Conservation (phyloP, 192 early-diverging fungal species). For the Fimicolochytrium jonesii region DNA sequence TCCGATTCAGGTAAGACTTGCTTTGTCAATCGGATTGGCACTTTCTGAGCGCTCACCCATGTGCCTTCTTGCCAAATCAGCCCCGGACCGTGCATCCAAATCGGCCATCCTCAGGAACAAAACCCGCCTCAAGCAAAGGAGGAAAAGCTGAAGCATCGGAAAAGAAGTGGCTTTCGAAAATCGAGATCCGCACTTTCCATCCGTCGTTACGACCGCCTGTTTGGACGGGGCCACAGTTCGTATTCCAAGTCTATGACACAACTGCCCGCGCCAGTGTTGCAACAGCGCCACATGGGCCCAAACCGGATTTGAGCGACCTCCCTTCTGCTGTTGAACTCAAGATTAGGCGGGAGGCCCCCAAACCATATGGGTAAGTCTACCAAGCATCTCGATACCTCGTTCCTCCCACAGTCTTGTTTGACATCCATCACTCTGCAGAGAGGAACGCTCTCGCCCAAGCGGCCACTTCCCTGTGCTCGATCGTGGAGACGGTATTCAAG, state of each 20-base stretch:
- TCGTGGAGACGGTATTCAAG: neutral
- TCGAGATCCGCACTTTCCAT: conserved; percentile 31
- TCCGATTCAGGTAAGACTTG: conserved; percentile 8
- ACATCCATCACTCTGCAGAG: neutral
- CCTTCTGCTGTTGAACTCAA: neutral
- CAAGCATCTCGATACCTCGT: neutral
- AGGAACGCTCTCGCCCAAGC: neutral
- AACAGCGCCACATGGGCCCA: neutral
- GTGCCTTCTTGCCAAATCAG: no score
- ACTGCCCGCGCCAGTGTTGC: neutral
- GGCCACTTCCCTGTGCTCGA: conserved; percentile 11
- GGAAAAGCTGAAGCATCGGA: no score
- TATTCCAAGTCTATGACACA: conserved; percentile 25
- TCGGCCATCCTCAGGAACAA: no score
- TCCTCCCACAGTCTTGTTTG: neutral
- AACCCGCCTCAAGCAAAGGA: no score
- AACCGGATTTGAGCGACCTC: conserved; percentile 22
- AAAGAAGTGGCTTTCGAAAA: conserved; percentile 23
- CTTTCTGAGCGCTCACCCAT: no score
- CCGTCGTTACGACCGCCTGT: conserved; percentile 24
- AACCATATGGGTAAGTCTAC: conserved; percentile 20
- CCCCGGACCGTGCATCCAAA: no score
- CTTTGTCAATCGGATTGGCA: no score
- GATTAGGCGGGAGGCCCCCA: conserved; percentile 19
- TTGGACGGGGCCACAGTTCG: conserved; percentile 32